Evolutionary conservation across 495 filamentous ascomycete genomes (phyloP).

Genomic region (Talaromyces ruber): DNA sequence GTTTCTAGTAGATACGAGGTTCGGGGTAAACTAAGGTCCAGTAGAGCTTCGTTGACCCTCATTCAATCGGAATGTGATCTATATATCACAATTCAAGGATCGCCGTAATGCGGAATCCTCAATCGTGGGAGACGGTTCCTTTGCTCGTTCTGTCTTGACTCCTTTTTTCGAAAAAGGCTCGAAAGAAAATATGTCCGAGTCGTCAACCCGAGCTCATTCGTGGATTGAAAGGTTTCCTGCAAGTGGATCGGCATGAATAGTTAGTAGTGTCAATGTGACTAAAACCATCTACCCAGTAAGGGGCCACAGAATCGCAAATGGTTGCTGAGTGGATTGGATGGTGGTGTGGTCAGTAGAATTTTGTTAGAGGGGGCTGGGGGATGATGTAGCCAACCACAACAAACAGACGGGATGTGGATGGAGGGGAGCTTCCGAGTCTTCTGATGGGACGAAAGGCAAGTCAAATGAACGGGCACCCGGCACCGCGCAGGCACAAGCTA

Average conservation of each 20-base stretch:
- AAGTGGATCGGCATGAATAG: neutral
- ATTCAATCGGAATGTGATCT: neutral
- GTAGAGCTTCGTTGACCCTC: neutral
- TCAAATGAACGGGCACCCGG: neutral
- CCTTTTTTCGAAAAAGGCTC: neutral
- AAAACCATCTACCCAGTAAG: neutral
- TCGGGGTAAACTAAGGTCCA: neutral
- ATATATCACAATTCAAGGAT: neutral
- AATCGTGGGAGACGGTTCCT: neutral
- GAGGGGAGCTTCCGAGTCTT: neutral
- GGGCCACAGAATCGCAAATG: neutral
- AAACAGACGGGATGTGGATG: slow-evolving; percentile 3
- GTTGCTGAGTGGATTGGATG: neutral
- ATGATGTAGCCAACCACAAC: slow-evolving; percentile 6
- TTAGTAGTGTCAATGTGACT: slow-evolving; percentile 3
- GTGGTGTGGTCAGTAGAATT: neutral
- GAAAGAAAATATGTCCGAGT: neutral
- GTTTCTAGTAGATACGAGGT: neutral
- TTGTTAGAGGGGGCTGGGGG: neutral
- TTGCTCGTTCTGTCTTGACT: neutral
- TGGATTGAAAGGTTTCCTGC: neutral
- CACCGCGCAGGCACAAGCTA: neutral
- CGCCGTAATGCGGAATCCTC: neutral
- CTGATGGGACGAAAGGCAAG: slow-evolving; percentile 5
- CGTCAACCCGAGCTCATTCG: neutral